Base-by-base conservation (phyloP, 768 basidiomycete species). In the Gelatoporia subvermispora region DNA sequence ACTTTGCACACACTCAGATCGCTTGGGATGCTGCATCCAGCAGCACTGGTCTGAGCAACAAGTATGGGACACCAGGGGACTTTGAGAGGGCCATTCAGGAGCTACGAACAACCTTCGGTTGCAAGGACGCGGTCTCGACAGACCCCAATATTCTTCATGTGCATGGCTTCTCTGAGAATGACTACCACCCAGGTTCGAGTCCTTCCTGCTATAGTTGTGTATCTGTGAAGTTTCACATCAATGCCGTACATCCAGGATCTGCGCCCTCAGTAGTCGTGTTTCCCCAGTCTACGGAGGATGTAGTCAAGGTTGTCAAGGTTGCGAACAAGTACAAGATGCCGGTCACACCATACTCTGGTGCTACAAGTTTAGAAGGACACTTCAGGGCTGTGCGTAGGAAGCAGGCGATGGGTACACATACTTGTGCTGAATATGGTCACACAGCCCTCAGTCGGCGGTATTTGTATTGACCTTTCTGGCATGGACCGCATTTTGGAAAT, bases 401-500 rank as follows among this genome's bases (percentile, higher is more conserved):
- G 39, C 16, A 20, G 8, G 17, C 18, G 31, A 51, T 18, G 17
- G 41, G 11, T 28, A 48, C 25, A 21, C 11, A 11, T 20, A 15
- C 16, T 48, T n/a, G 5, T 37, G 17, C 23, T 21, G 40, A 39
- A 31, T 2, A 21, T 2, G 5, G 18, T 20, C n/a, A 47, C 35
- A 18, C 44, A 60, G 56, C 54, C 56, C 4, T 38, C 52, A 8
- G 57, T 43, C 5, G 83, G 84, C 9, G 84, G 89, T 0, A 90
- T 95, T 36, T 92, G 87, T 49, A 68, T 94, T 15, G 88, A 93
- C 59, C 67, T 93, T 67, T 79, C 79, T 1, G 64, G 68, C 8
- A 95, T 96, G 93, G 76, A 92, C 62, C 74, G 76, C 45, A 85
- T 94, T 43, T 56, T 94, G 3, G 76, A 75, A 37, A 82, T 93